Evolutionary conservation across 2,329 filamentous ascomycete genomes (phyloP).

Genomic region (Cercospora nicotianae): DNA sequence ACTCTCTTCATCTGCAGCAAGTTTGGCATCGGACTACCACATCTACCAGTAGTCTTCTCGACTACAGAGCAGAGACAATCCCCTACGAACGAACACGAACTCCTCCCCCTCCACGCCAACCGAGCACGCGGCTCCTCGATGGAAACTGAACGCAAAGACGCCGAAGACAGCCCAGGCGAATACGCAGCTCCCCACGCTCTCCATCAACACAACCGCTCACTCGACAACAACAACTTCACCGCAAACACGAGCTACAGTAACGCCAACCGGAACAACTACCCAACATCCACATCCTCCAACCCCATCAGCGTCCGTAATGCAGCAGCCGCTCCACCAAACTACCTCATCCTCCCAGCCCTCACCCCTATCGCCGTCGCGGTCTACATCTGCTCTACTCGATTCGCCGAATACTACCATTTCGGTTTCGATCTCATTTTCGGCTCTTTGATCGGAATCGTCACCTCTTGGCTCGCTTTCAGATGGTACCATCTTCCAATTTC

Average conservation of each 20-base stretch:
- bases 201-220: background rate
- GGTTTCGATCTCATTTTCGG: constrained; percentile 91
- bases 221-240: background rate
- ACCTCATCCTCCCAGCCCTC: constrained; percentile 51
- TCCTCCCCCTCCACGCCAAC: constrained; percentile 33
- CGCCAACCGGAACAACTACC: background rate
- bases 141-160: constrained; percentile 18
- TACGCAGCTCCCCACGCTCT: constrained; percentile 1
- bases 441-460: constrained; percentile 71
- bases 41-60: constrained; percentile 54
- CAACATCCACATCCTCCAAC: constrained; percentile 37
- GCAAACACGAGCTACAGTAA: background rate
- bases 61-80: constrained; percentile 19
- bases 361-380: constrained; percentile 24
- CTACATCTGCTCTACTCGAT: constrained; percentile 66
- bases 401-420: constrained; percentile 84
- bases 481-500: constrained; percentile 82
- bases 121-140: constrained; percentile 20
- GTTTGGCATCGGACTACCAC: constrained; percentile 72
- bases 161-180: constrained; percentile 7
- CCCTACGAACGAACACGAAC: constrained; percentile 26
- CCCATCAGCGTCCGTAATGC: constrained; percentile 54
- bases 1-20: constrained; percentile 85
- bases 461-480: constrained; percentile 73
- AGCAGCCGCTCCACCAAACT: constrained; percentile 79